Evolutionary conservation across 345 rosid species (phyloP).

Genomic region (Mallotus nudiflorus): DNA sequence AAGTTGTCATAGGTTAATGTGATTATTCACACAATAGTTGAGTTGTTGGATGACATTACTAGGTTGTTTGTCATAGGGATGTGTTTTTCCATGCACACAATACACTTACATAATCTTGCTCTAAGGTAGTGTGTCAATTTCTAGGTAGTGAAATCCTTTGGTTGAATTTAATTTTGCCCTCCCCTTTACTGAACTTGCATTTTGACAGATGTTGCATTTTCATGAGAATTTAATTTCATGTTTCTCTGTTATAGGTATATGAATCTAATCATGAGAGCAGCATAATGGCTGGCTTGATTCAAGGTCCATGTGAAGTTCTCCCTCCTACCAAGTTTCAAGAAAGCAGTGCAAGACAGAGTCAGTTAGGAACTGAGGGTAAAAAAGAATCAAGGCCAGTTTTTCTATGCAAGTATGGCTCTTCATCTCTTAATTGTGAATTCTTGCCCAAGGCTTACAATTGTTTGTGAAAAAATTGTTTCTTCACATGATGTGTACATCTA

Average conservation of each 20-base stretch:
- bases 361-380: constrained; percentile 36
- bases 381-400: constrained; percentile 40
- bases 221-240: not conserved
- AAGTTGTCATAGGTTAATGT: not conserved
- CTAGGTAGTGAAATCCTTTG: not conserved
- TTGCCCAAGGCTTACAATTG: not conserved
- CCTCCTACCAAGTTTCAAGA: constrained; percentile 51
- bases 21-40: not conserved
- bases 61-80: not conserved
- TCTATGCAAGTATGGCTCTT: constrained; percentile 58
- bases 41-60: not conserved
- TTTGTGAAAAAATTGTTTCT: constrained; percentile 1
- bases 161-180: constrained; percentile 1
- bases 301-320: constrained; percentile 62
- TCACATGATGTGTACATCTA: not conserved
- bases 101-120: not conserved
- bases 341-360: constrained; percentile 44
- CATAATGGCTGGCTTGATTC: constrained; percentile 49
- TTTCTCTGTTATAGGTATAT: constrained; percentile 47
- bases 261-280: constrained; percentile 59
- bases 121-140: not conserved
- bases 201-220: not conserved
- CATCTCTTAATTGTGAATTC: not conserved
- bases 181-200: constrained; percentile 9
- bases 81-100: not conserved